Percentiles rank a stretch among this genome's conserved stretches.
Evolutionary conservation across 2,329 filamentous ascomycete genomes (phyloP).

Genomic region (Metarhizium album): DNA sequence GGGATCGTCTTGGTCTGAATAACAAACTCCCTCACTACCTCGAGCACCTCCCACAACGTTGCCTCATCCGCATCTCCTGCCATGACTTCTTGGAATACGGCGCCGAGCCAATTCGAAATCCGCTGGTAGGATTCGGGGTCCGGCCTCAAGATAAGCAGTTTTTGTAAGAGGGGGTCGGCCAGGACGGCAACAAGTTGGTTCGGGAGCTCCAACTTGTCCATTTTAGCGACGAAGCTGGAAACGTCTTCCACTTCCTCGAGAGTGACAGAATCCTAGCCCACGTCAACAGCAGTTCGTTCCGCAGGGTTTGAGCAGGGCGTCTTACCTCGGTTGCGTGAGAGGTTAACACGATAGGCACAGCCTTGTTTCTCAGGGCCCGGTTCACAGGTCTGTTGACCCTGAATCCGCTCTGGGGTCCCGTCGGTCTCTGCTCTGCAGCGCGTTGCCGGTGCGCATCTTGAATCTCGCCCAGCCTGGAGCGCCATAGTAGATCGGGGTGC

Average conservation of each 20-base stretch:
- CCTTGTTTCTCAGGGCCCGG: conserved; percentile 20
- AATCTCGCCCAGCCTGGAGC: conserved; percentile 53
- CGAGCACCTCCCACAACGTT: conserved; percentile 43
- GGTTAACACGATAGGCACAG: conserved; percentile 62
- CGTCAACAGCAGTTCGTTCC: background rate
- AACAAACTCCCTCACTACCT: conserved; percentile 45
- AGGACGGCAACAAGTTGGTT: conserved; percentile 72
- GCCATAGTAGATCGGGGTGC: conserved; percentile 71
- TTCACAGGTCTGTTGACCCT: conserved; percentile 43
- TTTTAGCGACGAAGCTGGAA: conserved; percentile 55
- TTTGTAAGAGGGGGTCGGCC: conserved; percentile 67
- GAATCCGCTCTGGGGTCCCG: conserved; percentile 40
- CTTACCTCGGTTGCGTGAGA: conserved; percentile 58
- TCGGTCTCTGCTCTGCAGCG: conserved; percentile 26
- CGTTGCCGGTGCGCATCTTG: conserved; percentile 46
- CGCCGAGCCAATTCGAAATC: conserved; percentile 48
- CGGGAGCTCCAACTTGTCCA: conserved; percentile 72
- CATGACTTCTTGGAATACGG: conserved; percentile 44
- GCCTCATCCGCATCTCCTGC: conserved; percentile 38
- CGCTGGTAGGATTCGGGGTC: conserved; percentile 39
- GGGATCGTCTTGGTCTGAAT: conserved; percentile 42
- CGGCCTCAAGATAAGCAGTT: conserved; percentile 57
- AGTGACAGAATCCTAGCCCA: conserved; percentile 45
- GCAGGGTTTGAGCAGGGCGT: background rate
- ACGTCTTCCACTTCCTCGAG: conserved; percentile 71